phyloP scores from a whole-genome alignment of 176 grass and related monocot genomes.

The Phragmites australis region DNA sequence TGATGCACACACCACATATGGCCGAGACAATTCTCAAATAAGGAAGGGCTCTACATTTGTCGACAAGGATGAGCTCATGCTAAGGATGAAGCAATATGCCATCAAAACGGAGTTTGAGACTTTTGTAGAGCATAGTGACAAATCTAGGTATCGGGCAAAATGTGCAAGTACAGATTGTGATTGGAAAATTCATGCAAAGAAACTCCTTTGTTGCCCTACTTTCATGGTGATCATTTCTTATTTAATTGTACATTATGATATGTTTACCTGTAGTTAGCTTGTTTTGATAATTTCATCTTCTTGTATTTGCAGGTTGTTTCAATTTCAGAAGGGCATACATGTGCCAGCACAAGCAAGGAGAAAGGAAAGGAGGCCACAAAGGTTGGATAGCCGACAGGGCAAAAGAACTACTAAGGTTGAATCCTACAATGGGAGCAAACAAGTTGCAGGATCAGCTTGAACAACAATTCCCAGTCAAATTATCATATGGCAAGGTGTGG shows the following conservation, averaged over 20 bases:
- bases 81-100: neutral
- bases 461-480: neutral
- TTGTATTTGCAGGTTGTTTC: neutral
- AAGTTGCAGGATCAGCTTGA: neutral
- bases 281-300: neutral
- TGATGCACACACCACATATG: neutral
- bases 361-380: neutral
- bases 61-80: neutral
- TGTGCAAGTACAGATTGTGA: neutral
- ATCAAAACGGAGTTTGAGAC: slow-evolving; percentile 33
- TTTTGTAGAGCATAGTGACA: slow-evolving; percentile 9
- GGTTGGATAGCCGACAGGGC: neutral
- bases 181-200: slow-evolving; percentile 21
- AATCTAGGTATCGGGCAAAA: neutral
- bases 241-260: too few species aligned
- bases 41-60: slow-evolving; percentile 5
- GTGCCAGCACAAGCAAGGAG: neutral
- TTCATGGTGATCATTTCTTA: neutral
- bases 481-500: slow-evolving; percentile 20
- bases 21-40: neutral
- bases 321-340: neutral
- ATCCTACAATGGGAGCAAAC: neutral
- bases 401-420: neutral
- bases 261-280: too few species aligned
- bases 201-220: neutral